Evolutionary conservation across 176 grass and related monocot genomes (phyloP).

Genomic region (Triticum urartu): DNA sequence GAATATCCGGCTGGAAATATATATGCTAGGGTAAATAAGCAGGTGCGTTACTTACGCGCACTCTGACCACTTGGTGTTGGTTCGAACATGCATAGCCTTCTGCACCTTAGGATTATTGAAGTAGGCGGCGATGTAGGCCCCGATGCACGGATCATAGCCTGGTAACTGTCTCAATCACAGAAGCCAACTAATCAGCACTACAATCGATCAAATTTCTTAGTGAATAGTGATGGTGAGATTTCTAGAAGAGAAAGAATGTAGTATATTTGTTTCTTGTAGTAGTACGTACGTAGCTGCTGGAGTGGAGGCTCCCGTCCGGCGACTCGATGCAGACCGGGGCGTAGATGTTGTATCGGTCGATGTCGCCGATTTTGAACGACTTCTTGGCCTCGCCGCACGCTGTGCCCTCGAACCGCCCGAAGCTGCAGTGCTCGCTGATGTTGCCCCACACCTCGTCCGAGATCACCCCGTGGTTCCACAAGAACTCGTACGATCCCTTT

Average conservation of each 20-base stretch:
- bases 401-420: neutral
- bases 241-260: neutral
- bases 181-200: neutral
- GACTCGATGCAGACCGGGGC: slow-evolving; percentile 30
- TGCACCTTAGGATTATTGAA: slow-evolving; percentile 47
- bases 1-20: neutral
- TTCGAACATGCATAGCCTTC: slow-evolving; percentile 44
- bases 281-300: slow-evolving; percentile 33
- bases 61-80: slow-evolving; percentile 8
- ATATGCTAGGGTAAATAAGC: neutral
- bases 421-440: slow-evolving; percentile 36
- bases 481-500: neutral
- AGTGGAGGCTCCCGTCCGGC: neutral
- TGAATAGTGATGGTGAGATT: neutral
- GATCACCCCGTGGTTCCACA: slow-evolving; percentile 58
- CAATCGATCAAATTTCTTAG: neutral
- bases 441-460: slow-evolving; percentile 40
- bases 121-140: neutral
- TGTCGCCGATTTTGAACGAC: neutral
- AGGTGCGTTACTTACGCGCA: slow-evolving; percentile 28
- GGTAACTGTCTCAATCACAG: slow-evolving; percentile 20
- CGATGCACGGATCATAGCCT: slow-evolving; percentile 42
- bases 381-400: neutral
- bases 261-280: neutral
- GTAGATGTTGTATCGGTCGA: slow-evolving; percentile 38